Conservation (phyloP, 2,329 filamentous ascomycete species). For the Fusarium chuoi region DNA sequence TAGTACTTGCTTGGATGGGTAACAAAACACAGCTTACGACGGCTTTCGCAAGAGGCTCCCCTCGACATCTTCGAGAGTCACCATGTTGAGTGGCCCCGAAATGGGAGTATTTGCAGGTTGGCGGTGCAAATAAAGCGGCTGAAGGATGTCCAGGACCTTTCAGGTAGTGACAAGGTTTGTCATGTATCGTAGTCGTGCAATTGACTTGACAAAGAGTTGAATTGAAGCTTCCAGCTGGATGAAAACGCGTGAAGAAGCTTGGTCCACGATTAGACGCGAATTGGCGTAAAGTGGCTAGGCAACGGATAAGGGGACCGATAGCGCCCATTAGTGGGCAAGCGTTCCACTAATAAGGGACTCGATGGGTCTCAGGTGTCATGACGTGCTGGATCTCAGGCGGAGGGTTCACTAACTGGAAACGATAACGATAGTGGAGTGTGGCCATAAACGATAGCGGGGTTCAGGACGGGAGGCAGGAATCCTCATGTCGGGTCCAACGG, state of each 20-base stretch:
- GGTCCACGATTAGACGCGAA: slow-evolving; percentile 34
- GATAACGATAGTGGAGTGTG: not conserved
- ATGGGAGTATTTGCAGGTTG: not conserved
- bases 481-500: slow-evolving; percentile 10
- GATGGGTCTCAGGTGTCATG: slow-evolving; percentile 10
- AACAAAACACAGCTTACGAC: slow-evolving; percentile 41
- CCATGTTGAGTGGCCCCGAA: slow-evolving; percentile 44
- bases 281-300: slow-evolving; percentile 45
- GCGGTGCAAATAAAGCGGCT: not conserved
- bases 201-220: not conserved
- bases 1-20: not conserved
- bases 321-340: not conserved
- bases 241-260: slow-evolving; percentile 38
- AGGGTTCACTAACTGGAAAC: slow-evolving; percentile 14
- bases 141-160: not conserved
- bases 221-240: slow-evolving; percentile 3
- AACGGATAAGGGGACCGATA: slow-evolving; percentile 20
- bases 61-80: slow-evolving; percentile 48
- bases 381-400: slow-evolving; percentile 33
- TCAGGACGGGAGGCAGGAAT: not conserved
- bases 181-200: not conserved
- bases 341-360: not conserved
- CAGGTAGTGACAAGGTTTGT: not conserved
- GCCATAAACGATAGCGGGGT: slow-evolving; percentile 26
- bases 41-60: slow-evolving; percentile 49